Percentiles rank a stretch among this genome's conserved stretches.
phyloP scores from a whole-genome alignment of 2,329 filamentous ascomycete species.

The Aspergillus sp. region DNA sequence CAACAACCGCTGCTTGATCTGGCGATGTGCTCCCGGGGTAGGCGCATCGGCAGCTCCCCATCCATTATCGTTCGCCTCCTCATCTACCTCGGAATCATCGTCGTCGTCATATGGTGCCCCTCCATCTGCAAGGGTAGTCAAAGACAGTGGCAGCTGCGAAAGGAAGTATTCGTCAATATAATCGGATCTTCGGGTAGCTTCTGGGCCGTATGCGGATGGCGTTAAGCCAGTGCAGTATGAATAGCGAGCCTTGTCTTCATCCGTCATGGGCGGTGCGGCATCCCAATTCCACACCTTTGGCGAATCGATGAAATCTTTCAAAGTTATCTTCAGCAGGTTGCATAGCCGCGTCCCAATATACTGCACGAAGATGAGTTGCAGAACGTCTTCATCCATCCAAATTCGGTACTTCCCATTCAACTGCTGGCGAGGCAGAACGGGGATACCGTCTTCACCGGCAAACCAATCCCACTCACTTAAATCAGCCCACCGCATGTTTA shows the following conservation, averaged over 20 bases:
- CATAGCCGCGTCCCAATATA: conserved; percentile 47
- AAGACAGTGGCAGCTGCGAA: conserved; percentile 36
- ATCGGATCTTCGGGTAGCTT: conserved; percentile 20
- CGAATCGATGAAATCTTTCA: conserved; percentile 20
- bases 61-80: conserved; percentile 23
- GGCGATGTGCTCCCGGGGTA: conserved; percentile 17
- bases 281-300: conserved; percentile 21
- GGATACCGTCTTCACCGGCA: conserved; percentile 45
- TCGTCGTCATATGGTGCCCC: conserved; percentile 31
- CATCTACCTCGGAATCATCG: conserved; percentile 29
- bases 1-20: conserved; percentile 46
- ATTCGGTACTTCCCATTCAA: conserved; percentile 53
- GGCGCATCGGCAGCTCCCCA: background rate
- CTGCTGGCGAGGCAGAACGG: conserved; percentile 48
- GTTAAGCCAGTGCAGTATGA: conserved; percentile 29
- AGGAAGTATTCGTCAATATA: conserved; percentile 41
- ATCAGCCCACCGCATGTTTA: conserved; percentile 50
- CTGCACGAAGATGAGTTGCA: conserved; percentile 53
- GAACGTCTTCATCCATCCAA: conserved; percentile 53
- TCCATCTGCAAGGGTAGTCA: conserved; percentile 28
- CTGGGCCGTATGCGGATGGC: background rate
- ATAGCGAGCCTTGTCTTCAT: conserved; percentile 31
- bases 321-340: conserved; percentile 26
- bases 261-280: conserved; percentile 13
- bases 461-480: conserved; percentile 51